Conservation (phyloP, 1,284 basidiomycete genomes). For the Farysia itapuensis region DNA sequence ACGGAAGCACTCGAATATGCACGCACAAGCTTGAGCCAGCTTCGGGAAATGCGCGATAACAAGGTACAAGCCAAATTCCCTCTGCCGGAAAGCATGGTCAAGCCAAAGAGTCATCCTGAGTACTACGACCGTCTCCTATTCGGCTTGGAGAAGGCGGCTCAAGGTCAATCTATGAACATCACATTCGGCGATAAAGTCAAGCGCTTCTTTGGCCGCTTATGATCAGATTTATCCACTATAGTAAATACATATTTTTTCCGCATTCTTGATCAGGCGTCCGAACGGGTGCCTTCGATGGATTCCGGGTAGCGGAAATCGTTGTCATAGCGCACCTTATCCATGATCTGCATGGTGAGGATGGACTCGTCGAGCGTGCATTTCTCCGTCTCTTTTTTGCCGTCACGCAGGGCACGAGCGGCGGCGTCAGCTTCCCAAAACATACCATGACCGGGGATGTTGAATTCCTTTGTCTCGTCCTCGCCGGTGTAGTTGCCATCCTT, state of each 20-base stretch:
- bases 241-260: too few relatives aligned
- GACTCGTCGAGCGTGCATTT: conserved; percentile 68
- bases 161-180: conserved; percentile 32
- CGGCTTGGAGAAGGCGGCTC: conserved; percentile 28
- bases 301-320: conserved; percentile 26
- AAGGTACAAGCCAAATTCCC: conserved; percentile 33
- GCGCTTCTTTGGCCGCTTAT: conserved; percentile 42
- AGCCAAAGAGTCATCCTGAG: conserved; percentile 41
- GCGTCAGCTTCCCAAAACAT: conserved; percentile 69
- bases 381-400: conserved; percentile 74
- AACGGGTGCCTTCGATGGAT: conserved; percentile 10
- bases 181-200: conserved; percentile 26
- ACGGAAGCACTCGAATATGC: conserved; percentile 29
- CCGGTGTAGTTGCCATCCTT: conserved; percentile 18
- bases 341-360: conserved; percentile 39
- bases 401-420: conserved; percentile 75
- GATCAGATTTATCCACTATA: too few relatives aligned
- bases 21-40: conserved; percentile 18
- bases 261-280: background rate
- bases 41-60: conserved; percentile 31
- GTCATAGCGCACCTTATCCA: conserved; percentile 36
- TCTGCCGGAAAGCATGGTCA: conserved; percentile 32
- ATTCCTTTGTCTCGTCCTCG: conserved; percentile 62
- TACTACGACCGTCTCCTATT: conserved; percentile 47
- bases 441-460: conserved; percentile 65